Conservation (phyloP, 805 yeast genomes). For the Naumovozyma baii region DNA sequence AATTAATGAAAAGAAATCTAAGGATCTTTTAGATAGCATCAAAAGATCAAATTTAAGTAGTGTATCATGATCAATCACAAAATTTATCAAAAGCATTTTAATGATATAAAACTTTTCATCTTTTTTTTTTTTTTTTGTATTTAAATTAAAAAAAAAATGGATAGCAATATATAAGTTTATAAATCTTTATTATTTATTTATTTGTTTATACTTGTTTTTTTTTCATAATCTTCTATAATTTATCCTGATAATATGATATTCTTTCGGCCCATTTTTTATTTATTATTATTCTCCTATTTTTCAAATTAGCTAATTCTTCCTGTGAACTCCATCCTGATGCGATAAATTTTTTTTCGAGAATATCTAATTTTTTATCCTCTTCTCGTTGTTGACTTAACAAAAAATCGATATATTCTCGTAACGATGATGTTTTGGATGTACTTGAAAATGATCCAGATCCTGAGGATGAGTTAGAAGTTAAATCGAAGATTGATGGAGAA, state of each 20-base stretch:
- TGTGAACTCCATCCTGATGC: conserved; percentile 18
- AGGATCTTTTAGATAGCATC: conserved; percentile 19
- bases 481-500: background rate
- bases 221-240: background rate
- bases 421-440: background rate
- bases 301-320: conserved; percentile 16
- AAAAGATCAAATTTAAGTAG: conserved; percentile 5
- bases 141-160: no score
- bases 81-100: background rate
- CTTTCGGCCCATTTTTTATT: conserved; percentile 27
- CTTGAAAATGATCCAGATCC: no score
- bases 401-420: background rate
- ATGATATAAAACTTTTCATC: no score
- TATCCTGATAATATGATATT: conserved; percentile 15
- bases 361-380: background rate
- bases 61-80: background rate
- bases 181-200: background rate
- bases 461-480: background rate
- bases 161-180: background rate
- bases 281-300: conserved; percentile 18
- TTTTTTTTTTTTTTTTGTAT: no score
- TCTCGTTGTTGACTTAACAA: background rate
- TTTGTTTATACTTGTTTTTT: background rate
- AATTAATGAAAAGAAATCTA: conserved; percentile 22
- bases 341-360: background rate